Percentiles rank a stretch among this genome's conserved stretches.
Evolutionary conservation across 257 asterid species (phyloP).

Genomic region (Solanum corneliomulleri): DNA sequence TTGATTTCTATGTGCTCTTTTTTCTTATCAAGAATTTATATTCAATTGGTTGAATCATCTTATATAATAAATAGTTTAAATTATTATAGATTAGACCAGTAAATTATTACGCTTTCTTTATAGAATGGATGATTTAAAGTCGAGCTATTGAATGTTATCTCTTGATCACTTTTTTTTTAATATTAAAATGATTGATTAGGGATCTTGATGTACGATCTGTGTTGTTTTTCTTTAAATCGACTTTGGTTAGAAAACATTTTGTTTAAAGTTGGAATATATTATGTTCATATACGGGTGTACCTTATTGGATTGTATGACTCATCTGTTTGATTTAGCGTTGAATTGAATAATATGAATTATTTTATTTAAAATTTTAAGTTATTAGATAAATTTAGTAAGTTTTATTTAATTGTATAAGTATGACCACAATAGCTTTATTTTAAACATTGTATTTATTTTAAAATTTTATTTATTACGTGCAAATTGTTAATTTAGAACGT

Average conservation of each 20-base stretch:
- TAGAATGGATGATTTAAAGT: not conserved
- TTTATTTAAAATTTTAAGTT: not conserved
- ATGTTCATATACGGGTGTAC: not conserved
- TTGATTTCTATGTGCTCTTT: not conserved
- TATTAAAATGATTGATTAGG: not conserved
- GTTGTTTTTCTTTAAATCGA: not conserved
- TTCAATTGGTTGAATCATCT: not conserved
- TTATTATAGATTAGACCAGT: not conserved
- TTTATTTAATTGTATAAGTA: not conserved
- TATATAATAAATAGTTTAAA: not conserved
- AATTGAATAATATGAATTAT: not conserved
- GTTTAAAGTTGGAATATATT: not conserved
- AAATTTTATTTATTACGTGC: not conserved
- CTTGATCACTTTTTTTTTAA: not conserved
- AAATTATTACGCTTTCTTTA: not conserved
- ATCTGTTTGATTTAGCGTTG: not conserved
- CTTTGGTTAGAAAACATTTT: not conserved
- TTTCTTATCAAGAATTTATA: not conserved
- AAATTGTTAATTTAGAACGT: not conserved
- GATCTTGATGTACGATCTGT: not conserved
- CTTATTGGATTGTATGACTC: not conserved
- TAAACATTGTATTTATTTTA: not conserved
- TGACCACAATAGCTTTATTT: not conserved
- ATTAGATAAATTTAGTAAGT: not conserved
- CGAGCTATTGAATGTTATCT: not conserved